Evolutionary conservation across 257 asterid species (phyloP).

Genomic region (Salvia hispanica): DNA sequence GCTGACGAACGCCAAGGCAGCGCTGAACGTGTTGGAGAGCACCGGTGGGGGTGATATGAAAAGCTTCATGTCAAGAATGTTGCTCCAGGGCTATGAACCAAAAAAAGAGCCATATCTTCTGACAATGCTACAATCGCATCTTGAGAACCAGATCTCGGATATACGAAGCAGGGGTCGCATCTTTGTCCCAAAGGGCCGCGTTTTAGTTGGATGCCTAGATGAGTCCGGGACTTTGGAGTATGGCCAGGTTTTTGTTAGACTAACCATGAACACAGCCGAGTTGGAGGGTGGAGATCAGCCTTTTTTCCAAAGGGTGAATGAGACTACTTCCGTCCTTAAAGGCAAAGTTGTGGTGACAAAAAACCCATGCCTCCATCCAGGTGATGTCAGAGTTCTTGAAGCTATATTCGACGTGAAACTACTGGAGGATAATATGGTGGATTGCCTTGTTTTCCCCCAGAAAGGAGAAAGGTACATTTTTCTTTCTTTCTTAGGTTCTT

Average conservation of each 20-base stretch:
- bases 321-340: conserved; percentile 52
- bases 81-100: conserved; percentile 69
- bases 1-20: conserved; percentile 58
- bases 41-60: conserved; percentile 69
- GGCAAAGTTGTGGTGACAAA: conserved; percentile 89
- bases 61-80: conserved; percentile 59
- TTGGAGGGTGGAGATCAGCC: conserved; percentile 42
- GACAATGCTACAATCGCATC: conserved; percentile 72
- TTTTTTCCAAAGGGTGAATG: conserved; percentile 60
- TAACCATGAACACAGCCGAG: conserved; percentile 67
- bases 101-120: conserved; percentile 72
- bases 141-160: conserved; percentile 74
- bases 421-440: conserved; percentile 57
- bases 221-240: conserved; percentile 75
- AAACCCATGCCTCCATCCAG: conserved; percentile 97
- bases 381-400: conserved; percentile 90
- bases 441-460: conserved; percentile 87
- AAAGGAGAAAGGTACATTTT: conserved; percentile 74
- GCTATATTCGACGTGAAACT: conserved; percentile 67
- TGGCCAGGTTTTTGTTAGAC: conserved; percentile 78
- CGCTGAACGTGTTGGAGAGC: conserved; percentile 68
- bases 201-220: conserved; percentile 78
- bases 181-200: conserved; percentile 83
- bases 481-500: conserved; percentile 15
- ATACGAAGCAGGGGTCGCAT: conserved; percentile 73